Percentiles rank a stretch among this genome's conserved stretches.
These are phyloP conservation scores for Chrysopogon serrulatus DNA, from an alignment of 176 grass and related monocot genomes.

Conservation along the genomic window DNA sequence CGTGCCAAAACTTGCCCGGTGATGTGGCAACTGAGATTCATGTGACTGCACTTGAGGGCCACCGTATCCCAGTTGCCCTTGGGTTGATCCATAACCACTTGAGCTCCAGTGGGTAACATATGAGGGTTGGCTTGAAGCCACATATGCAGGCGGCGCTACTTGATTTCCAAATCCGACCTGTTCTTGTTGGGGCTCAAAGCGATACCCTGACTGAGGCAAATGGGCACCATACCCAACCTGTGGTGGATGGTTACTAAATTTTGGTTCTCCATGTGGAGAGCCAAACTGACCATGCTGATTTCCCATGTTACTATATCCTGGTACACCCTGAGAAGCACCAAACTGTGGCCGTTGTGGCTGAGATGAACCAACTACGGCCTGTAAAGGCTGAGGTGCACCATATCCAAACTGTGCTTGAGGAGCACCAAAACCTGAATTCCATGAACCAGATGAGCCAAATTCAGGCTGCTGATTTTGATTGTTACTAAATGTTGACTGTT, in stretches of 20 bases:
- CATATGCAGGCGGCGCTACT: not conserved
- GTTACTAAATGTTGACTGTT: not conserved
- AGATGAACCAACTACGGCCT: not conserved
- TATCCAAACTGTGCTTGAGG: not conserved
- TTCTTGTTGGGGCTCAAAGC: not conserved
- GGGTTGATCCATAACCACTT: conserved; percentile 10
- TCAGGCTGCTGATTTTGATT: not conserved
- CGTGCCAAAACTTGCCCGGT: conserved; percentile 2
- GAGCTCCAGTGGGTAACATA: not conserved
- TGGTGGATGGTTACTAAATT: not conserved
- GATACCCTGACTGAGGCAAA: conserved; percentile 10
- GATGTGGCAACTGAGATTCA: not conserved
- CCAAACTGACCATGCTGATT: conserved; percentile 14
- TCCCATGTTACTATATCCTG: not conserved
- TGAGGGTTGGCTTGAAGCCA: not conserved
- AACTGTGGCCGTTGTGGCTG: not conserved
- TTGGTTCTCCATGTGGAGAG: not conserved
- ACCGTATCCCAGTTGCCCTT: not conserved
- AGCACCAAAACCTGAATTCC: not conserved
- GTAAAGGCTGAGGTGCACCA: not conserved
- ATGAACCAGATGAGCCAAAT: not conserved
- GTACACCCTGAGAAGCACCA: not conserved
- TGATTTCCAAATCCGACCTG: conserved; percentile 1
- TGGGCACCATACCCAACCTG: conserved; percentile 13
- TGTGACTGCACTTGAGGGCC: not conserved